These are phyloP conservation scores for Podila epicladia DNA, from an alignment of 192 early-diverging fungal species.

Conservation along the genomic window DNA sequence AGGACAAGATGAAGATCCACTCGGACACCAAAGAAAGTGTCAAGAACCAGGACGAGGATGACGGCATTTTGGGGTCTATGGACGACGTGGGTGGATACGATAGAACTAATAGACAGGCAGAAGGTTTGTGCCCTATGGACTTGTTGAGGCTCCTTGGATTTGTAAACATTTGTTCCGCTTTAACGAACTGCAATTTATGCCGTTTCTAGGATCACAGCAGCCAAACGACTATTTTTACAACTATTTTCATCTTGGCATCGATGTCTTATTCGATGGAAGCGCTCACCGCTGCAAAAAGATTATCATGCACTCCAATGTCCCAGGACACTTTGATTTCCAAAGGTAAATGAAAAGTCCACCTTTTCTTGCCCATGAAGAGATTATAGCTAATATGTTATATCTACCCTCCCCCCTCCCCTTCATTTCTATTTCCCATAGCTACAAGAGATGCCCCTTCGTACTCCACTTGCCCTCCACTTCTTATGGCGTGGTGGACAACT, in stretches of 20 bases:
- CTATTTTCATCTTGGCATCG: conserved; percentile 79
- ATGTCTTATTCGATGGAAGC: conserved; percentile 74
- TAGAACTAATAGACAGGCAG: conserved; percentile 9
- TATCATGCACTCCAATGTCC: conserved; percentile 74
- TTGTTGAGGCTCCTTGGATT: too few species aligned
- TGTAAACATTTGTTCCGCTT: too few species aligned
- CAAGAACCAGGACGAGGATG: conserved; percentile 31
- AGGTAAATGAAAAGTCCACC: conserved; percentile 41
- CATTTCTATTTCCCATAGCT: conserved; percentile 31
- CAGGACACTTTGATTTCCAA: conserved; percentile 76
- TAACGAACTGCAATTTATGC: too few species aligned
- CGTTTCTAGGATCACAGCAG: conserved; percentile 40
- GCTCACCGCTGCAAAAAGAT: conserved; percentile 77
- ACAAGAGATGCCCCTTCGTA: conserved; percentile 65
- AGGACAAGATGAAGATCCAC: conserved; percentile 80
- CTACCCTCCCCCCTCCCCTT: not conserved
- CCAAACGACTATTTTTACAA: conserved; percentile 81
- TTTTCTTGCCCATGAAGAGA: not conserved
- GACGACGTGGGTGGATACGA: conserved; percentile 44
- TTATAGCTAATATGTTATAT: too few species aligned
- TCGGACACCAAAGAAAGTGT: conserved; percentile 44
- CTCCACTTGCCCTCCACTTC: conserved; percentile 46
- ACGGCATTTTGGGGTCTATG: conserved; percentile 41
- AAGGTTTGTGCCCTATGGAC: conserved; percentile 20
- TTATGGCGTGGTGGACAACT: conserved; percentile 2